phyloP scores from a whole-genome alignment of 2,329 filamentous ascomycete species.

The Exophiala sideris region DNA sequence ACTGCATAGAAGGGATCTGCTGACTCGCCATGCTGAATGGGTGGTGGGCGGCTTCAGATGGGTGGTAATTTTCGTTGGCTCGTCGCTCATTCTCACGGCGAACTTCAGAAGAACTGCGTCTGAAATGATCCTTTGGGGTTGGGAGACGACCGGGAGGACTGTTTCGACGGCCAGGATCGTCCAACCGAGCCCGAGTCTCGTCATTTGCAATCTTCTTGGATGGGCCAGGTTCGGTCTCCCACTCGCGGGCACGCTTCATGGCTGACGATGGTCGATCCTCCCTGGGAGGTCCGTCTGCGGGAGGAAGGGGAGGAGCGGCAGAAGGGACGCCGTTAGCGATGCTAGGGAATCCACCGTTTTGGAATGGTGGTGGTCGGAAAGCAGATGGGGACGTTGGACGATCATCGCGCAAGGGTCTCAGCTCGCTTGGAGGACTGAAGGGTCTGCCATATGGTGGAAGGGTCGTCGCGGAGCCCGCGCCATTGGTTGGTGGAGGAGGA shows the following conservation, averaged over 20 bases:
- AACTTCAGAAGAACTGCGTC: slow-evolving; percentile 68
- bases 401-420: slow-evolving; percentile 76
- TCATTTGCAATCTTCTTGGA: slow-evolving; percentile 85
- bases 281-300: slow-evolving; percentile 65
- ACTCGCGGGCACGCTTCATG: slow-evolving; percentile 83
- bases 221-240: slow-evolving; percentile 73
- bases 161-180: slow-evolving; percentile 75
- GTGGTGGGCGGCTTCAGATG: slow-evolving; percentile 88
- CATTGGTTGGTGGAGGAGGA: slow-evolving; percentile 49
- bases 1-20: slow-evolving; percentile 55
- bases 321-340: slow-evolving; percentile 68
- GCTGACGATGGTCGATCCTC: slow-evolving; percentile 74
- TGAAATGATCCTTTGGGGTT: slow-evolving; percentile 68
- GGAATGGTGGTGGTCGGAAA: slow-evolving; percentile 77
- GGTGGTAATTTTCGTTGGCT: slow-evolving; percentile 76
- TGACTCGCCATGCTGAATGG: slow-evolving; percentile 58
- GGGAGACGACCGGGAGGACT: slow-evolving; percentile 57
- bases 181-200: slow-evolving; percentile 79
- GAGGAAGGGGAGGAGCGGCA: slow-evolving; percentile 41
- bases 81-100: slow-evolving; percentile 64
- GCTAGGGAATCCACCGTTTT: slow-evolving; percentile 66
- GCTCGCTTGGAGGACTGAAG: slow-evolving; percentile 78
- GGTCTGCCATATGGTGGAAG: slow-evolving; percentile 71
- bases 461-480: slow-evolving; percentile 53
- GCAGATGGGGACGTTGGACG: slow-evolving; percentile 85